Conservation (phyloP, 352 stramenopile species). For the Pythium periplocum region DNA sequence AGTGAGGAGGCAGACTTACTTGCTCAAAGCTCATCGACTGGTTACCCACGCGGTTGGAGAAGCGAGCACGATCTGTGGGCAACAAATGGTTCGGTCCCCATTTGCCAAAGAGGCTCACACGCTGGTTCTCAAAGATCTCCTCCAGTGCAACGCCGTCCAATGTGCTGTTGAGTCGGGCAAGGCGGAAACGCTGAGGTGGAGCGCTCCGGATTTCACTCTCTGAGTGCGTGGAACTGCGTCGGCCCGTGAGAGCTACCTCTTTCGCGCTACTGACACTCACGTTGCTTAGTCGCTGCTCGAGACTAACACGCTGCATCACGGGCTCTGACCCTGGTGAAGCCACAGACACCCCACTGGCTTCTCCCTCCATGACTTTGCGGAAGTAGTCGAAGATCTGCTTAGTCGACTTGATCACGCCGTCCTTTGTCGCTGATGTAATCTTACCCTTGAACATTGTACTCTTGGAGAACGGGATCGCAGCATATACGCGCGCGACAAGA, state of each 20-base stretch:
- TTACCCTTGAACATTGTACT: slow-evolving; percentile 84
- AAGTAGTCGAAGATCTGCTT: slow-evolving; percentile 54
- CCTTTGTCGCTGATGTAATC: slow-evolving; percentile 67
- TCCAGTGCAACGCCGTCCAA: slow-evolving; percentile 71
- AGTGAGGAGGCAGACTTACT: slow-evolving; percentile 61
- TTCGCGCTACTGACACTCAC: background rate
- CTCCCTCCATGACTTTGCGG: slow-evolving; percentile 9
- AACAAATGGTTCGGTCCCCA: slow-evolving; percentile 82
- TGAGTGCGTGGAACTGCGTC: background rate
- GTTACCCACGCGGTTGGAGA: slow-evolving; percentile 79
- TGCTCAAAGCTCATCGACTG: slow-evolving; percentile 76
- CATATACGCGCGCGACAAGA: slow-evolving; percentile 48
- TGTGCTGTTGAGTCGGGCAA: slow-evolving; percentile 60
- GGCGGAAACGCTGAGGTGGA: slow-evolving; percentile 20
- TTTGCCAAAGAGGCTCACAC: slow-evolving; percentile 84
- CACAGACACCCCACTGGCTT: background rate
- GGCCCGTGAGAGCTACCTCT: slow-evolving; percentile 1
- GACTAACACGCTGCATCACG: background rate
- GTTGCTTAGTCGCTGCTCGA: background rate
- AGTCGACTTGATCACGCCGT: slow-evolving; percentile 55
- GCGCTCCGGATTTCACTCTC: no score
- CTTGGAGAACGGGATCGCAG: slow-evolving; percentile 76
- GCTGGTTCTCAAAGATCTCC: slow-evolving; percentile 88
- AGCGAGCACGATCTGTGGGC: slow-evolving; percentile 72
- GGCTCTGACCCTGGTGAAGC: no score